Conservation (phyloP, 1,284 basidiomycete genomes). For the Ustilago trichophora region DNA sequence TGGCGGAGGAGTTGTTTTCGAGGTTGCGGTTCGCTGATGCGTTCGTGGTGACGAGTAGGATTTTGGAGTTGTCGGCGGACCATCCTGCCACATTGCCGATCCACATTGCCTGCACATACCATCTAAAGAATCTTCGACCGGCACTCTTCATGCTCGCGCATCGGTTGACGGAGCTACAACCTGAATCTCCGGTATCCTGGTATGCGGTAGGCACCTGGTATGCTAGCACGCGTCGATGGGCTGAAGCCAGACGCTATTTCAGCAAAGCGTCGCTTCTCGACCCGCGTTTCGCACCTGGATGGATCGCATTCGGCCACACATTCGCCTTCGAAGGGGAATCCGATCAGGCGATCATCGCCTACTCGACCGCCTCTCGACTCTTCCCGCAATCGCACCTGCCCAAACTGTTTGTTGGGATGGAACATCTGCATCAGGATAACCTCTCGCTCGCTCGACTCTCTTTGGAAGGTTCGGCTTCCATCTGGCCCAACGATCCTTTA, state of each 20-base stretch:
- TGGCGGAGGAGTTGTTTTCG: conserved; percentile 88
- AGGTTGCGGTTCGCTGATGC: conserved; percentile 94
- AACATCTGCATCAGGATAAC: conserved; percentile 90
- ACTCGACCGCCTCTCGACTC: conserved; percentile 92
- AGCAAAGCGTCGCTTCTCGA: conserved; percentile 96
- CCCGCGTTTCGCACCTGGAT: conserved; percentile 91
- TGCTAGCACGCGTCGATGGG: conserved; percentile 79
- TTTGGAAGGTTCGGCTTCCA: conserved; percentile 78
- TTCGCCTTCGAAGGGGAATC: conserved; percentile 95
- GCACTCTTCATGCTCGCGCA: conserved; percentile 94
- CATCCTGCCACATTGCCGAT: conserved; percentile 75
- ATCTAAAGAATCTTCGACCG: conserved; percentile 87
- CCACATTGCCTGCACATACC: conserved; percentile 97
- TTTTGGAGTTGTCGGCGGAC: conserved; percentile 53
- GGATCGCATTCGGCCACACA: conserved; percentile 97
- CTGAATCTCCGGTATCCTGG: conserved; percentile 91
- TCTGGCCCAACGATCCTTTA: conserved; percentile 87
- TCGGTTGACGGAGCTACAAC: conserved; percentile 87
- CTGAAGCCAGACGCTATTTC: conserved; percentile 63
- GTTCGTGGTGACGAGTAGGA: conserved; percentile 77
- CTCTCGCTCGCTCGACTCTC: conserved; percentile 84
- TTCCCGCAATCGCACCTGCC: conserved; percentile 94
- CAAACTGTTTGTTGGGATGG: conserved; percentile 95
- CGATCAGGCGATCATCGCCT: conserved; percentile 96
- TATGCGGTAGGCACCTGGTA: conserved; percentile 99